Percentiles rank a stretch among this genome's conserved stretches.
phyloP scores from a whole-genome alignment of 2,329 filamentous ascomycete species.

The Trichoderma pleuroti region DNA sequence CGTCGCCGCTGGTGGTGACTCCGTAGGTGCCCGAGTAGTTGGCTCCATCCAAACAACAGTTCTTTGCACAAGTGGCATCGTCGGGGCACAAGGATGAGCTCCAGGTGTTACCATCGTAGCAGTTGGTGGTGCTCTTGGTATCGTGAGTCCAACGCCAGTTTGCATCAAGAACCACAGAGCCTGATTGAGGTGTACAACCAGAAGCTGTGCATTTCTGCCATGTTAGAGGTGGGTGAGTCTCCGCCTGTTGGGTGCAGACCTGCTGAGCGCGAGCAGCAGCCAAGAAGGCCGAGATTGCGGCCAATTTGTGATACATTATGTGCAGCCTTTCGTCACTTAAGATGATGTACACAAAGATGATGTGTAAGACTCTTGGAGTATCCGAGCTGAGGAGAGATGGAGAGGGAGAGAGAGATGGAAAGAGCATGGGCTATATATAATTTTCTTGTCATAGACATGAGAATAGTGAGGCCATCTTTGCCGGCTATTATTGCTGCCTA shows the following conservation, averaged over 20 bases:
- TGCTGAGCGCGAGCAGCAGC: constrained; percentile 43
- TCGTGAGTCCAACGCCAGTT: constrained; percentile 62
- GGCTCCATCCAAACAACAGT: constrained; percentile 53
- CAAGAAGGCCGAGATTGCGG: constrained; percentile 24
- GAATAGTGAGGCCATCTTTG: background rate
- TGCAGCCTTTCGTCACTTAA: background rate
- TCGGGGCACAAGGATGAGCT: constrained; percentile 41
- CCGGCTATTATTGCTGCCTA: constrained; percentile 2
- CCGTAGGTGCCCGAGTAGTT: constrained; percentile 52
- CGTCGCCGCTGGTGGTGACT: constrained; percentile 49
- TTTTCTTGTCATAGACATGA: background rate
- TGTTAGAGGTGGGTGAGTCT: constrained; percentile 51
- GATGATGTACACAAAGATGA: background rate
- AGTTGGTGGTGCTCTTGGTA: constrained; percentile 47
- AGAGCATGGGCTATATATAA: background rate
- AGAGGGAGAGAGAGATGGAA: background rate
- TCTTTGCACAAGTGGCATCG: constrained; percentile 42
- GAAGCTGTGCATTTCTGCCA: constrained; percentile 52
- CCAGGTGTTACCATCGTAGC: constrained; percentile 53
- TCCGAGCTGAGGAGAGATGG: background rate
- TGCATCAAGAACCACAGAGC: constrained; percentile 54
- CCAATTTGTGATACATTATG: constrained; percentile 17
- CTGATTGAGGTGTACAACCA: constrained; percentile 49
- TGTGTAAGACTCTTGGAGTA: background rate
- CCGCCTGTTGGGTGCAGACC: constrained; percentile 45